phyloP scores from a whole-genome alignment of 805 yeast species.

The Hanseniaspora lindneri region DNA sequence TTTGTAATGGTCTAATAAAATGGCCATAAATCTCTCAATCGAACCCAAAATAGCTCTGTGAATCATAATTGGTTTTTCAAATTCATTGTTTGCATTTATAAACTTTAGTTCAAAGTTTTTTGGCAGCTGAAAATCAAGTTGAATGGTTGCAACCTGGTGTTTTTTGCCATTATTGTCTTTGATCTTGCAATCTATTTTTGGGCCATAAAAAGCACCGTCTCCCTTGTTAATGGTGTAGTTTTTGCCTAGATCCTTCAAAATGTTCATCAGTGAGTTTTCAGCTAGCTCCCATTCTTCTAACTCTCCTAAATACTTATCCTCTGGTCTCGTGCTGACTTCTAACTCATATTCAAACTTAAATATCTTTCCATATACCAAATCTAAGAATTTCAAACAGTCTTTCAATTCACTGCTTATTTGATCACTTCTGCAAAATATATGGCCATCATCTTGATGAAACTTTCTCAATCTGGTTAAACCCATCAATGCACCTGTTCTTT shows the following conservation, averaged over 20 bases:
- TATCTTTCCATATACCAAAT: constrained; percentile 59
- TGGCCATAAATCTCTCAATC: constrained; percentile 81
- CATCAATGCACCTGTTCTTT: constrained; percentile 83
- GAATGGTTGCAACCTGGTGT: constrained; percentile 93
- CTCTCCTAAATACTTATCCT: constrained; percentile 63
- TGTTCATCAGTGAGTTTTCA: constrained; percentile 50
- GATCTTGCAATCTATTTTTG: constrained; percentile 79
- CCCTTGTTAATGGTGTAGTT: constrained; percentile 69
- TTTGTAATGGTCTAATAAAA: constrained; percentile 74
- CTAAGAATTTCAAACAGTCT: constrained; percentile 59
- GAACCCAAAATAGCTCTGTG: constrained; percentile 96
- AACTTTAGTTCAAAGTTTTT: constrained; percentile 66
- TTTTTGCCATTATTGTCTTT: constrained; percentile 67
- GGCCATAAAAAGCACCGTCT: constrained; percentile 97
- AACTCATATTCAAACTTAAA: constrained; percentile 40
- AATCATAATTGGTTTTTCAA: constrained; percentile 76
- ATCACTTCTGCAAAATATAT: constrained; percentile 71
- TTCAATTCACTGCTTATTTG: constrained; percentile 69
- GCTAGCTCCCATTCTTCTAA: constrained; percentile 72
- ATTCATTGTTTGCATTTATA: constrained; percentile 39
- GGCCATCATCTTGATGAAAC: constrained; percentile 98
- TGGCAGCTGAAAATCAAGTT: constrained; percentile 90
- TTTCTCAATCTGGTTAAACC: constrained; percentile 89
- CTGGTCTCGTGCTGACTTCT: constrained; percentile 76
- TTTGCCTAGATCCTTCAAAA: constrained; percentile 43